These are phyloP conservation scores for Cryptococcus deneoformans DNA, from an alignment of 1,284 basidiomycete genomes.

Conservation along the genomic window DNA sequence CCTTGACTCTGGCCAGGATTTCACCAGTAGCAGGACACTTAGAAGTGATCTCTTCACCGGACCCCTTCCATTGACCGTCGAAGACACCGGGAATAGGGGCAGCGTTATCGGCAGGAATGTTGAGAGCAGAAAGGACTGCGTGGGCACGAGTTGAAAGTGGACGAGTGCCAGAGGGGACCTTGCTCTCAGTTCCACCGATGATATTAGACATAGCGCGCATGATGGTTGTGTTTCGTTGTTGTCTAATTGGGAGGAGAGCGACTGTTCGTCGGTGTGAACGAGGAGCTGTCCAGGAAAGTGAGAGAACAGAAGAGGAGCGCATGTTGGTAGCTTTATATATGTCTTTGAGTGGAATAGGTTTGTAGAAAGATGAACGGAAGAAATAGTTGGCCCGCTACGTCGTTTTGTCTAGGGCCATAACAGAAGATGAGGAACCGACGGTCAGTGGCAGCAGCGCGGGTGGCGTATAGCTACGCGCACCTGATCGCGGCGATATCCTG, in stretches of 20 bases:
- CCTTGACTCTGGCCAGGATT: conserved; percentile 32
- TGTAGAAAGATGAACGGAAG: neutral
- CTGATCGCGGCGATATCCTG: too few relatives aligned
- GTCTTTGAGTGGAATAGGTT: neutral
- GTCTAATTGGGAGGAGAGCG: neutral
- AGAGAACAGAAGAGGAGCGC: neutral
- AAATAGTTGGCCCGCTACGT: too few relatives aligned
- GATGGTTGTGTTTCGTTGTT: neutral
- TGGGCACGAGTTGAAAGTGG: conserved; percentile 33
- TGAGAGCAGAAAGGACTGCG: conserved; percentile 33
- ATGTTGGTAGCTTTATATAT: neutral
- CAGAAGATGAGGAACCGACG: too few relatives aligned
- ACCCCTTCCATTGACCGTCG: conserved; percentile 43
- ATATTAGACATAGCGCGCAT: neutral
- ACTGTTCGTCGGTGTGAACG: neutral
- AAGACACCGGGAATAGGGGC: conserved; percentile 34
- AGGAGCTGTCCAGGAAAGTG: too few relatives aligned
- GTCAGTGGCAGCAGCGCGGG: too few relatives aligned
- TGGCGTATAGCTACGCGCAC: too few relatives aligned
- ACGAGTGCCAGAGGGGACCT: neutral
- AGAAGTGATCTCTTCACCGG: conserved; percentile 31
- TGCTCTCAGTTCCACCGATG: neutral
- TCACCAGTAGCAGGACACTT: conserved; percentile 45
- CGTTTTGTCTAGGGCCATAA: too few relatives aligned
- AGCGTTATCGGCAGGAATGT: conserved; percentile 26